Base-by-base conservation (phyloP, 345 rosid species). In the Sisymbrium irio region DNA sequence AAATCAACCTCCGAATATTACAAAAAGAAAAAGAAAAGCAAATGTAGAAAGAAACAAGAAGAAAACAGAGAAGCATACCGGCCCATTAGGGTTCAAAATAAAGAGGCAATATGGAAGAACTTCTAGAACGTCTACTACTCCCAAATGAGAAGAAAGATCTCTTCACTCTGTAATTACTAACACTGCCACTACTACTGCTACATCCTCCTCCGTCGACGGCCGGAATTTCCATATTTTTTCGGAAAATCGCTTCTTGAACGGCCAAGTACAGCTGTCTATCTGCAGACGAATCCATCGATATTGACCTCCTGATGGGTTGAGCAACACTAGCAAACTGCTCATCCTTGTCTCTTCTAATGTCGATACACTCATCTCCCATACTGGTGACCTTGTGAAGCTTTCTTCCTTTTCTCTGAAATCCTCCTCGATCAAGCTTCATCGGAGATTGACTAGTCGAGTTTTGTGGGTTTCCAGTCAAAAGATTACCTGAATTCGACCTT, bases 361-460 rank as follows among this genome's bases (percentile, higher is more conserved):
- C 85, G 45, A 93, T 91, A 28, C 89, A 85, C 56, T 91, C 98
- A 62, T 94, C 97, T 18, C 95, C 98, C 97, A 85, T 85, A 81
- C 98, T 94, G 1, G 84, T 82, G 1, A 84, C 65, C 53, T 85
- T 90, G 0, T 74, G 77, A 13, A 83, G 61, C 67, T 84, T 91
- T 78, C 77, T 81, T 6, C 47, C 64, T 30, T 66, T 80, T 41
- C 85, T 85, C 20, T 66, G 76, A 32, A 62, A 72, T 10, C 56
- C 46, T 14, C 84, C 79, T 55, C 63, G 78, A 25, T 82, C 85
- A 22, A 79, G 51, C 79, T 82, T 84, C 55, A 79, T 76, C 0
- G 74, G 76, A 10, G 85, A 76, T 44, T 85, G 77, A 76, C 82
- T 77, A 6, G 79, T 18, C 9, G 82, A 63, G 36, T 19, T 22